These are phyloP conservation scores for Phialophora chinensis DNA, from an alignment of 2,329 filamentous ascomycete species.

Conservation along the genomic window DNA sequence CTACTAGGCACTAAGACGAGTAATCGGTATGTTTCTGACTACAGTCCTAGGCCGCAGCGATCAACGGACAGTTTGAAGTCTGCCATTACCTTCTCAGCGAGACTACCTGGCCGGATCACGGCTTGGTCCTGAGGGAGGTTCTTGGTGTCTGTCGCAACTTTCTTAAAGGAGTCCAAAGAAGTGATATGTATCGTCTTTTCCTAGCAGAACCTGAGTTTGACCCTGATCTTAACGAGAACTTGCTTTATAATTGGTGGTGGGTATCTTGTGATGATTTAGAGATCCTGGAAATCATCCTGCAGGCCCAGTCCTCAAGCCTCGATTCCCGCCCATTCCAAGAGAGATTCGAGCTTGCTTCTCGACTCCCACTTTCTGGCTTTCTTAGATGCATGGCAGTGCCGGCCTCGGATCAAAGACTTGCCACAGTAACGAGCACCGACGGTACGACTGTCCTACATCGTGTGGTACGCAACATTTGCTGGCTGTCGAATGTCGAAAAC, in stretches of 20 bases:
- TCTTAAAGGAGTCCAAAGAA: too few species aligned
- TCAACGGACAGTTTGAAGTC: neutral
- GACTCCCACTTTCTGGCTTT: neutral
- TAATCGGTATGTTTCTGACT: too few species aligned
- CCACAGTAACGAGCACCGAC: neutral
- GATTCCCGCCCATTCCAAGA: neutral
- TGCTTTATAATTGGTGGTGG: neutral
- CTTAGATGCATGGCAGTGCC: neutral
- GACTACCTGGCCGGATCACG: neutral
- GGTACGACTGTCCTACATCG: neutral
- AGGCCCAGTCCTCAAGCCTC: neutral
- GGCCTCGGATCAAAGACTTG: neutral
- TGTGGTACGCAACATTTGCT: neutral
- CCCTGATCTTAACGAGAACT: neutral
- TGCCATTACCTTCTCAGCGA: constrained; percentile 6
- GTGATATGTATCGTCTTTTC: neutral
- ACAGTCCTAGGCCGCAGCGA: neutral
- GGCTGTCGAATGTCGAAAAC: neutral
- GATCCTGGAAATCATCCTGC: neutral
- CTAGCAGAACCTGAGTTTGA: neutral
- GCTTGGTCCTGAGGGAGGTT: too few species aligned
- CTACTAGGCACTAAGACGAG: too few species aligned
- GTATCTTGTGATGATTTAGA: neutral
- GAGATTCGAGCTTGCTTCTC: neutral
- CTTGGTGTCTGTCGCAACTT: too few species aligned